phyloP scores from a whole-genome alignment of 108 stramenopile species.

The Skeletonema marinoi region DNA sequence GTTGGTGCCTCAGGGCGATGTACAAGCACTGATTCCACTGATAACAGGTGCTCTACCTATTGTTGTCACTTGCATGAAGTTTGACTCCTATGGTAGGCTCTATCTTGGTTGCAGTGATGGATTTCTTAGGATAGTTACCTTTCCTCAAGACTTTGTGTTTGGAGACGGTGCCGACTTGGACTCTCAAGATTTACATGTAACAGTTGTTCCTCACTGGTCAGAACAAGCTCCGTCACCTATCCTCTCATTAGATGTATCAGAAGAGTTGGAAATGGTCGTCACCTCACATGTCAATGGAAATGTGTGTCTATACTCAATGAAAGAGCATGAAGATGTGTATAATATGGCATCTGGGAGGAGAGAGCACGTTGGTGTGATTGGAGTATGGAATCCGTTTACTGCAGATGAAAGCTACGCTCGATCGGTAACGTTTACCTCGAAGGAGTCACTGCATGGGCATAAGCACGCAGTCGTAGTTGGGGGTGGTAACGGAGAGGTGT shows the following conservation, averaged over 20 bases:
- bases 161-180: neutral
- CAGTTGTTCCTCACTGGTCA: neutral
- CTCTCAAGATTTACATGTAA: constrained; percentile 6
- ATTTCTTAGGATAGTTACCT: constrained; percentile 30
- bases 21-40: constrained; percentile 8
- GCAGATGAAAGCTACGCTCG: constrained; percentile 17
- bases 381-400: constrained; percentile 41
- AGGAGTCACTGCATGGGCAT: neutral
- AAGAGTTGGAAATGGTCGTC: constrained; percentile 28
- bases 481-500: constrained; percentile 46
- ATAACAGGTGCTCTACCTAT: constrained; percentile 18
- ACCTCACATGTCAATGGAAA: constrained; percentile 38
- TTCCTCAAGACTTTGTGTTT: constrained; percentile 6
- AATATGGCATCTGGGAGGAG: neutral
- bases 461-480: constrained; percentile 36
- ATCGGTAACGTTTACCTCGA: constrained; percentile 36
- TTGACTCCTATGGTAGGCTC: constrained; percentile 51
- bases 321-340: constrained; percentile 11
- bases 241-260: constrained; percentile 41
- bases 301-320: constrained; percentile 29
- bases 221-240: constrained; percentile 22
- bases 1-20: constrained; percentile 11
- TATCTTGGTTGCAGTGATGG: constrained; percentile 60
- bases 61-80: constrained; percentile 52
- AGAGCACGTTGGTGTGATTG: constrained; percentile 1